phyloP scores from a whole-genome alignment of 2,329 filamentous ascomycete genomes.

The Nigrospora sphaerica region DNA sequence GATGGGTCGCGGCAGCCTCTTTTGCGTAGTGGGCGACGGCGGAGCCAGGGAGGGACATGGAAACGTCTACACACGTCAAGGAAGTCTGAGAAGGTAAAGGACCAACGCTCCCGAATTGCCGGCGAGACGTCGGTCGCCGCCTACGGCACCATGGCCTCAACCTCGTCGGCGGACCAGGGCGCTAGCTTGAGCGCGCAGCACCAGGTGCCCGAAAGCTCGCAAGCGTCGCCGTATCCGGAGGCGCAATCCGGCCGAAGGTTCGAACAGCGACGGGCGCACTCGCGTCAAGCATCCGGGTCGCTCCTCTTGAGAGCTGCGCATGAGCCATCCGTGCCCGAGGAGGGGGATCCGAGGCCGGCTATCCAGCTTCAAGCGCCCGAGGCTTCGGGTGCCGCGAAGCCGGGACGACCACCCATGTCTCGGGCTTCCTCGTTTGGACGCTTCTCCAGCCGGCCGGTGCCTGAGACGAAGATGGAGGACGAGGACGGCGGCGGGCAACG shows the following conservation, averaged over 20 bases:
- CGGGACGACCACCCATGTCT: conserved; percentile 27
- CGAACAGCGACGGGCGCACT: too few species aligned
- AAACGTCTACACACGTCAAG: conserved; percentile 20
- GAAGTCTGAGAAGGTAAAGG: conserved; percentile 14
- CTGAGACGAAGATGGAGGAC: conserved; percentile 49
- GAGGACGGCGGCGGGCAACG: conserved; percentile 51
- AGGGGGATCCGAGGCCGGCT: conserved; percentile 59
- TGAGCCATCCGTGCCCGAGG: conserved; percentile 22
- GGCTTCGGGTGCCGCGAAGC: conserved; percentile 20
- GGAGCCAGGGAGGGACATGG: conserved; percentile 33
- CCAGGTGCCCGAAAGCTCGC: background rate
- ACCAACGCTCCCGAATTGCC: conserved; percentile 4
- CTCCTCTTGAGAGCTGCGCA: too few species aligned
- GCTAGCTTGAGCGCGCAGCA: background rate
- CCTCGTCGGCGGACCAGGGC: background rate
- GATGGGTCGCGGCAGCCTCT: conserved; percentile 21
- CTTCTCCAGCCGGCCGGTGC: conserved; percentile 57
- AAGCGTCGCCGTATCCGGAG: background rate
- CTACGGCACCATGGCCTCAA: conserved; percentile 17
- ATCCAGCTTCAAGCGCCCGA: conserved; percentile 65
- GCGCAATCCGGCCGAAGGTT: background rate
- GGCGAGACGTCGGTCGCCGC: background rate
- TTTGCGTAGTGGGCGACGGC: conserved; percentile 20
- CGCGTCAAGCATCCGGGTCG: too few species aligned
- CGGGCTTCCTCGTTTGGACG: conserved; percentile 44